phyloP scores from a whole-genome alignment of 371 early-diverging fungal species.

The Syncephalis plumigaleata region DNA sequence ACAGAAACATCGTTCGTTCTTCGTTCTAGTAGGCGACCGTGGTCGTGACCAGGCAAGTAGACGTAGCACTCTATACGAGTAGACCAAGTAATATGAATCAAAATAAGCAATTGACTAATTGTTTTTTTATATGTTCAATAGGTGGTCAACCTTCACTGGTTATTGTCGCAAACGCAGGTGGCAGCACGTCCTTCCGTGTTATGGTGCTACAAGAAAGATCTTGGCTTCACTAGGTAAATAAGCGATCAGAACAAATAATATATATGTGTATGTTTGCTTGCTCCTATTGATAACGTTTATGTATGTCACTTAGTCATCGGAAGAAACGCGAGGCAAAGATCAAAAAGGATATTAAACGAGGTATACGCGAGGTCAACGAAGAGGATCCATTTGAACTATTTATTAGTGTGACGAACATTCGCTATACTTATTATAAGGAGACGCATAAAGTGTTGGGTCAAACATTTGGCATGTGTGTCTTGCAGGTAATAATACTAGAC shows the following conservation, averaged over 20 bases:
- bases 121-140: slow-evolving; percentile 8
- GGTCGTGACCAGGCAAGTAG: slow-evolving; percentile 80
- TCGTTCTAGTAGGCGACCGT: slow-evolving; percentile 91
- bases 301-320: slow-evolving; percentile 45
- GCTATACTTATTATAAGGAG: slow-evolving; percentile 98
- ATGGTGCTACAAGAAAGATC: slow-evolving; percentile 98
- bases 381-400: slow-evolving; percentile 96
- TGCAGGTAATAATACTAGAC: slow-evolving; percentile 39
- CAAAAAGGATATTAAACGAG: slow-evolving; percentile 77
- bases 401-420: slow-evolving; percentile 83
- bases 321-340: slow-evolving; percentile 92
- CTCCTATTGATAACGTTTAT: not conserved
- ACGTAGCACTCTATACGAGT: not conserved
- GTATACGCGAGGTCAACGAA: slow-evolving; percentile 71
- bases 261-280: not conserved
- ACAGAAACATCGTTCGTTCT: slow-evolving; percentile 84
- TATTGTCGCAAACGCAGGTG: slow-evolving; percentile 85
- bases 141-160: slow-evolving; percentile 92
- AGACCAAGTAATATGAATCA: not conserved
- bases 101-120: not conserved
- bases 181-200: slow-evolving; percentile 82
- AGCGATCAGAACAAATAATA: not conserved
- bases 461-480: slow-evolving; percentile 96
- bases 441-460: slow-evolving; percentile 96
- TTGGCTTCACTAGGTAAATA: slow-evolving; percentile 71